Conservation (phyloP, 768 basidiomycete genomes). For the Rhodotorula graminis region DNA sequence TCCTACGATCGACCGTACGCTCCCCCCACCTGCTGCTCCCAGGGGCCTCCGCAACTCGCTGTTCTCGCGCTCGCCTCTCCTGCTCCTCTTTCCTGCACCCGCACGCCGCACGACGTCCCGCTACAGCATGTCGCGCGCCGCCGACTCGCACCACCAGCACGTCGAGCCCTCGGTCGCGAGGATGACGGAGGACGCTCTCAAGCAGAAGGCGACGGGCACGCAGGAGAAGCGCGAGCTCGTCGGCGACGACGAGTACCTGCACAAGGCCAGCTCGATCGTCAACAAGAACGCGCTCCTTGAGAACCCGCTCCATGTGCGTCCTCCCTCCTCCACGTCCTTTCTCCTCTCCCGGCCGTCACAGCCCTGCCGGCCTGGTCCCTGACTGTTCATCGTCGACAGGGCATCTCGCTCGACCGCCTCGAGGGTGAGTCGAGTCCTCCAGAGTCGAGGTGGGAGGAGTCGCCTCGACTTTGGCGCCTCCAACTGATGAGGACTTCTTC, state of each 20-base stretch:
- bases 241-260: not conserved
- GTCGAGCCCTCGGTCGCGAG: conserved; percentile 14
- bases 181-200: conserved; percentile 2
- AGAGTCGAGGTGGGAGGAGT: conserved; percentile 6
- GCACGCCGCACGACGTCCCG: too few species aligned
- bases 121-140: not conserved
- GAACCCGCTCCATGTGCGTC: conserved; percentile 54
- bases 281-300: conserved; percentile 45
- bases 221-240: conserved; percentile 31
- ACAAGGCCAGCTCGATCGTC: conserved; percentile 1
- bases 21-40: too few species aligned
- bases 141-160: not conserved
- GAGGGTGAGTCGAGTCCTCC: not conserved
- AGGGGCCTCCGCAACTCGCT: too few species aligned
- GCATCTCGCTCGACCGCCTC: conserved; percentile 3
- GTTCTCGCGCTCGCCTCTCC: too few species aligned
- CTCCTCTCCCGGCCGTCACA: not conserved
- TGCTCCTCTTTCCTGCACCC: too few species aligned
- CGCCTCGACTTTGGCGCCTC: too few species aligned
- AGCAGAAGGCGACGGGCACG: conserved; percentile 16
- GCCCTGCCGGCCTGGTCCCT: not conserved
- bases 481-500: not conserved
- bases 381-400: not conserved
- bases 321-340: not conserved
- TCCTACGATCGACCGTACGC: too few species aligned